phyloP scores from a whole-genome alignment of 2,329 filamentous ascomycete genomes.

The Aspergillus terreus region DNA sequence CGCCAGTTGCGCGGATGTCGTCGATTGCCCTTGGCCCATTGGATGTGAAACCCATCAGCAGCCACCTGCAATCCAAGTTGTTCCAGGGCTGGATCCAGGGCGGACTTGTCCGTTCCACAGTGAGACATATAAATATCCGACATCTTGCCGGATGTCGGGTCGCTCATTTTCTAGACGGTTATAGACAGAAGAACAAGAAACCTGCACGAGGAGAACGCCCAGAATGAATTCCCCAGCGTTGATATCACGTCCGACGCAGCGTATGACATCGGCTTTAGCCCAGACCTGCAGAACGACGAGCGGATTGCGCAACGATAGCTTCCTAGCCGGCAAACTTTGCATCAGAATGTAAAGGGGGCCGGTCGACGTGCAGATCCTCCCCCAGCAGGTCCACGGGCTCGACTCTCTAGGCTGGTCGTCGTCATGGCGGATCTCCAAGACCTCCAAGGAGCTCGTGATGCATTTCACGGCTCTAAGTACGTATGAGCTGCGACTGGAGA shows the following conservation, averaged over 20 bases:
- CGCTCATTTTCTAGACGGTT: neutral
- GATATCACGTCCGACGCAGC: neutral
- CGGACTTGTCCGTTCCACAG: constrained; percentile 13
- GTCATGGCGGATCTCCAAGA: neutral
- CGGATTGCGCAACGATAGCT: neutral
- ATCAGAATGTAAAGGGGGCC: neutral
- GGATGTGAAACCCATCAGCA: constrained; percentile 26
- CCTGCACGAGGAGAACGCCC: neutral
- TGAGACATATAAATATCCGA: constrained; percentile 10
- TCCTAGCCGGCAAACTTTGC: neutral
- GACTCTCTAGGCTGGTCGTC: neutral
- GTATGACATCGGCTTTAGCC: neutral
- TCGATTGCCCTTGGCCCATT: constrained; percentile 27
- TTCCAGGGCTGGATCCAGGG: constrained; percentile 17
- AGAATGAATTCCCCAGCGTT: neutral
- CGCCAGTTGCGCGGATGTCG: constrained; percentile 33
- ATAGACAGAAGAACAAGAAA: neutral
- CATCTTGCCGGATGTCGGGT: neutral
- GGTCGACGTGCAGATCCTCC: neutral
- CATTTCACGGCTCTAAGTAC: neutral
- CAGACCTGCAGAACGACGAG: neutral
- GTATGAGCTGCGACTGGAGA: neutral
- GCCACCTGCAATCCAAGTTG: constrained; percentile 27
- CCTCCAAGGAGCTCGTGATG: neutral
- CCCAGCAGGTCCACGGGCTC: neutral